Evolutionary conservation across 495 filamentous ascomycete genomes (phyloP).

Genomic region (Aspergillus indologenus): DNA sequence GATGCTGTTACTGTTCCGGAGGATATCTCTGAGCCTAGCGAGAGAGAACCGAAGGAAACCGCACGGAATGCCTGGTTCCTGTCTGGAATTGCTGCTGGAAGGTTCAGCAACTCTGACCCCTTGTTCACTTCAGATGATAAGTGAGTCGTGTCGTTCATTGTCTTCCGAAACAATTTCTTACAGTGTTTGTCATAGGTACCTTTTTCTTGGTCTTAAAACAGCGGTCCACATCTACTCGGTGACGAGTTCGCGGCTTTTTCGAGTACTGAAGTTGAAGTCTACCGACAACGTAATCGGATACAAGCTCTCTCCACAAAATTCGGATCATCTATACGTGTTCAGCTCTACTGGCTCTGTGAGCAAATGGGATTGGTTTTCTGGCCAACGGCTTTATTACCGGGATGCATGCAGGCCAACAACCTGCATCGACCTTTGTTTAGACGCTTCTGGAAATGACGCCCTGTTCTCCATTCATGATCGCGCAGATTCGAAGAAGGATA

Average conservation of each 20-base stretch:
- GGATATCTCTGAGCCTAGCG: neutral
- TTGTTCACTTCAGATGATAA: slow-evolving; percentile 77
- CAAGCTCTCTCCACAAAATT: slow-evolving; percentile 54
- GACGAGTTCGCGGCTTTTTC: slow-evolving; percentile 71
- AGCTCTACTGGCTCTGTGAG: slow-evolving; percentile 63
- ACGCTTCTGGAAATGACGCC: slow-evolving; percentile 3
- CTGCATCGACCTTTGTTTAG: slow-evolving; percentile 21
- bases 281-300: slow-evolving; percentile 48
- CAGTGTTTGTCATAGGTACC: slow-evolving; percentile 47
- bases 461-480: slow-evolving; percentile 23
- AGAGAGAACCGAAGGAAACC: neutral
- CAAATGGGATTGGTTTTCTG: slow-evolving; percentile 73
- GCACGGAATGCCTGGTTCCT: slow-evolving; percentile 32
- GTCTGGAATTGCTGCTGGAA: slow-evolving; percentile 32
- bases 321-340: slow-evolving; percentile 65
- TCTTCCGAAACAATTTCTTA: slow-evolving; percentile 12
- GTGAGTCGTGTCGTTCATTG: slow-evolving; percentile 46
- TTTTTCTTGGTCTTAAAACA: slow-evolving; percentile 61
- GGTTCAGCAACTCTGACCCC: slow-evolving; percentile 62
- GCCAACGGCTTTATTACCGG: slow-evolving; percentile 48
- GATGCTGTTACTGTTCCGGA: neutral
- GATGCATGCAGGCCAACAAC: slow-evolving; percentile 29
- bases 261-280: slow-evolving; percentile 47
- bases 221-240: slow-evolving; percentile 80
- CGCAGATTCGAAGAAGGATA: slow-evolving; percentile 33